Evolutionary conservation across 129 eudicot genomes (phyloP).

Genomic region (Escallonia herrerae): DNA sequence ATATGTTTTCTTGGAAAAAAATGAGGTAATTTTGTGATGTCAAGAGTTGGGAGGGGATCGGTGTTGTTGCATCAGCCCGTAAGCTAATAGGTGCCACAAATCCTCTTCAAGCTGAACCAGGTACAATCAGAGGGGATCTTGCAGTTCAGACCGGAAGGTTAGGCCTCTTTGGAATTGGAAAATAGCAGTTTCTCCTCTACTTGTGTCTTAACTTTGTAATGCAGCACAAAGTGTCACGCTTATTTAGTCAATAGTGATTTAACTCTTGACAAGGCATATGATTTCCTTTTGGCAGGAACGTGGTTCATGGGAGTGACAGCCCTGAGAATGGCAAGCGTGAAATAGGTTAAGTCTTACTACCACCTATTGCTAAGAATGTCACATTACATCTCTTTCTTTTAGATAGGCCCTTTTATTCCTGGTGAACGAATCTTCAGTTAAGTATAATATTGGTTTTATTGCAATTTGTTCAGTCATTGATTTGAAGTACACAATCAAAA

Average conservation of each 20-base stretch:
- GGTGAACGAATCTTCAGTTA: too few relatives aligned
- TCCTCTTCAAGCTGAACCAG: conserved; percentile 96
- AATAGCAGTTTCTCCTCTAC: background rate
- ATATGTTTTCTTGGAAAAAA: background rate
- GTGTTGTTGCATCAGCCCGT: conserved; percentile 96
- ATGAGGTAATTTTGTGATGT: conserved; percentile 9
- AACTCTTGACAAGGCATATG: background rate
- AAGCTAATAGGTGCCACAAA: conserved; percentile 88
- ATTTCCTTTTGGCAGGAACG: conserved; percentile 52
- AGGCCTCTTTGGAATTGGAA: conserved; percentile 1
- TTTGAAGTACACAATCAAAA: too few relatives aligned
- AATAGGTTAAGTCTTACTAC: conserved; percentile 51
- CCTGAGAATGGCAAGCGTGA: conserved; percentile 96
- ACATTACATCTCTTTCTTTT: background rate
- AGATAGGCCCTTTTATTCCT: too few relatives aligned
- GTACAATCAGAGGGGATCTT: conserved; percentile 98
- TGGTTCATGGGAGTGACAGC: conserved; percentile 98
- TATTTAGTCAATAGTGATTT: background rate
- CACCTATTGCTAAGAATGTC: conserved; percentile 8
- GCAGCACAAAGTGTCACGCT: background rate
- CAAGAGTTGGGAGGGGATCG: conserved; percentile 97
- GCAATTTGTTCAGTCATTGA: too few relatives aligned
- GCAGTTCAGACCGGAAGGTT: conserved; percentile 98
- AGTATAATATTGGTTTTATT: too few relatives aligned
- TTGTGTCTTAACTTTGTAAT: background rate